These are phyloP conservation scores for Candida boleticola DNA, from an alignment of 805 yeast genomes.

Conservation along the genomic window DNA sequence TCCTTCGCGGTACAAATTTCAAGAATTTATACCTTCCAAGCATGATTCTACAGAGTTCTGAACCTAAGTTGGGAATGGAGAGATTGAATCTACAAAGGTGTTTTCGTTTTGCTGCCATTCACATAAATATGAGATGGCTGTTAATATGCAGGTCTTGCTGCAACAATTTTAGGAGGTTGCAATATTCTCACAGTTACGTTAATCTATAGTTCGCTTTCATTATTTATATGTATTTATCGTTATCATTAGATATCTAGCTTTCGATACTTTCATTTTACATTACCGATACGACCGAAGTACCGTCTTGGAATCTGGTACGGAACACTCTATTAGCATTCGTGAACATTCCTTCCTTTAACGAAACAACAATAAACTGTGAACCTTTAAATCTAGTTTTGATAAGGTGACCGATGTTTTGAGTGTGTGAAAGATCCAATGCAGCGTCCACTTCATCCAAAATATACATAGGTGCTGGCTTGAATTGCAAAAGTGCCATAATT, in stretches of 20 bases:
- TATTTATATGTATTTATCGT: not conserved
- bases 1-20: not conserved
- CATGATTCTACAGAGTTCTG: not conserved
- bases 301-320: conserved; percentile 92
- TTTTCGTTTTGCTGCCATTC: too few species aligned
- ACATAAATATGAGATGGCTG: not conserved
- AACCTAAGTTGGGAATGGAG: too few species aligned
- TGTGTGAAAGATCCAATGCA: conserved; percentile 93
- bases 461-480: conserved; percentile 98
- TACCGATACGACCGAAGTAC: conserved; percentile 86
- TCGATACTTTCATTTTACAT: too few species aligned
- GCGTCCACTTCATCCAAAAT: conserved; percentile 98
- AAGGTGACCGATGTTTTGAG: conserved; percentile 95
- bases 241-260: too few species aligned
- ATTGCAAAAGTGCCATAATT: conserved; percentile 87
- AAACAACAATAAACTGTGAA: conserved; percentile 93
- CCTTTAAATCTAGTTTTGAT: conserved; percentile 94
- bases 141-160: not conserved
- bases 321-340: conserved; percentile 94
- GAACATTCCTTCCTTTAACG: conserved; percentile 97
- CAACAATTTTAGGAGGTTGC: too few species aligned
- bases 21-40: not conserved
- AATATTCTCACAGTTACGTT: too few species aligned
- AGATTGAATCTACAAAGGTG: too few species aligned
- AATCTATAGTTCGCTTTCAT: too few species aligned